Conservation (phyloP, 2,329 filamentous ascomycete species). For the Lasiodiplodia gonubiensis region DNA sequence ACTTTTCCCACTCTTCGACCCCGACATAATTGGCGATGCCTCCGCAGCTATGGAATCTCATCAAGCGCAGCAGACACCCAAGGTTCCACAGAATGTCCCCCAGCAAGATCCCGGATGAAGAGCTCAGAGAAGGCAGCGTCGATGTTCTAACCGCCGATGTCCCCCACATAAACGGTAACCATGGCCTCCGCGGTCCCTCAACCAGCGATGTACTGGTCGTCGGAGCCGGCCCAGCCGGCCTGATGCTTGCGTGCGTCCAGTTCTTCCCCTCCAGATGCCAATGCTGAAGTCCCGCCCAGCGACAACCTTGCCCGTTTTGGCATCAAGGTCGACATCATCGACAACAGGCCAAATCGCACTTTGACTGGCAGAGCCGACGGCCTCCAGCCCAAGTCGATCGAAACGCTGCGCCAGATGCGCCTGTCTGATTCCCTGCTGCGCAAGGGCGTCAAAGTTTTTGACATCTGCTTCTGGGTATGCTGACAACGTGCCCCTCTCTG, state of each 20-base stretch:
- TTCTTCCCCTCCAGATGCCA: background rate
- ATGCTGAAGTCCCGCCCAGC: slow-evolving; percentile 40
- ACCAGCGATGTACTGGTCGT: slow-evolving; percentile 50
- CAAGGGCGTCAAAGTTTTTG: slow-evolving; percentile 72
- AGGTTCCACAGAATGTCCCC: slow-evolving; percentile 43
- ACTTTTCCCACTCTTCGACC: slow-evolving; percentile 29
- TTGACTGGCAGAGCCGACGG: slow-evolving; percentile 73
- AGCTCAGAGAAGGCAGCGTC: slow-evolving; percentile 38
- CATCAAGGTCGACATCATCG: slow-evolving; percentile 68
- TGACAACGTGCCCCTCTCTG: background rate
- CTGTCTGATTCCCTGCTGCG: slow-evolving; percentile 72
- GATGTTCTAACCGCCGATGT: slow-evolving; percentile 30
- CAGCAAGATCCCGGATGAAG: slow-evolving; percentile 36
- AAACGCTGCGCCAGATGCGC: slow-evolving; percentile 75
- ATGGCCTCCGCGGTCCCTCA: slow-evolving; percentile 30
- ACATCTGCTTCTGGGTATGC: slow-evolving; percentile 73
- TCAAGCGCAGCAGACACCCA: slow-evolving; percentile 31
- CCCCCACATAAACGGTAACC: slow-evolving; percentile 27
- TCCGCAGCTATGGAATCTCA: slow-evolving; percentile 29
- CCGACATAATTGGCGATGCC: slow-evolving; percentile 23
- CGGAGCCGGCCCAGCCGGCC: slow-evolving; percentile 50
- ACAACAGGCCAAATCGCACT: slow-evolving; percentile 72
- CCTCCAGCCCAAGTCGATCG: slow-evolving; percentile 78
- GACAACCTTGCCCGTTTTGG: slow-evolving; percentile 68
- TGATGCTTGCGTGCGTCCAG: slow-evolving; percentile 49